Evolutionary conservation across 257 asterid genomes (phyloP), one percentile per base, ranked within the genome.

Genomic region (Ajuga chamaepitys): DNA sequence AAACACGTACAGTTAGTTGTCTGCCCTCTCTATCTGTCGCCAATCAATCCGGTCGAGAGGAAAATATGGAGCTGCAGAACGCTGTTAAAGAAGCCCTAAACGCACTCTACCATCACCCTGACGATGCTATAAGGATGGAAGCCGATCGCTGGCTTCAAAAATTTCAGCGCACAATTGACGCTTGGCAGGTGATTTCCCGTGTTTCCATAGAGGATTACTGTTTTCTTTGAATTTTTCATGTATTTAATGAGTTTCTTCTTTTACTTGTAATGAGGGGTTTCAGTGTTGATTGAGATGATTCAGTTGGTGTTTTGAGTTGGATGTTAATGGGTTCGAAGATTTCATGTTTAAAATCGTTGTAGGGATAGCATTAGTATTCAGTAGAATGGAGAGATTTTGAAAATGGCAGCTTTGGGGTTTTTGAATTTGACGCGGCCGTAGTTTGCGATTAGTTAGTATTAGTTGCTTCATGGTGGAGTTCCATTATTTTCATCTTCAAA

Each of bases 101-200:
- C 68, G 97, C 97, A 35, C 86, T 94, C 58, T 94, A 89, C 66
- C 99, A 88, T 70, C 97, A 94, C 58, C 97, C 97, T 4, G 96
- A 94, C 73, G 96, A 88, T 81, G 82, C 83, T 82, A 95, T 94
- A 14, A 89, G 95, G 48, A 88, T 88, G 96, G 91, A 82, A 52
- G 99, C 97, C 54, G 99, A 94, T 86, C 96, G 92, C 61, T 94
- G 97, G 97, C 90, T 94, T 42, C 99, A 94, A 72, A 89, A 86
- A 34, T 94, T 94, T 67, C 97, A 88, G 80, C 95, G 95, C 5
- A 94, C 97, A 24, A 77, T 89, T 66, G 99, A 94, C 70, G 99
- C 99, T 75, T 94, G 99, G 99, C 99, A 94, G 97, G 99, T 91
- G 64, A 60, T 44, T 44, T 50, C 56, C 56, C 17, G 37, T 34